A percentile compares a stretch with the other conserved stretches of the same genome.
Conservation (phyloP, 768 basidiomycete genomes). For the Podaxis carcinomalis region DNA sequence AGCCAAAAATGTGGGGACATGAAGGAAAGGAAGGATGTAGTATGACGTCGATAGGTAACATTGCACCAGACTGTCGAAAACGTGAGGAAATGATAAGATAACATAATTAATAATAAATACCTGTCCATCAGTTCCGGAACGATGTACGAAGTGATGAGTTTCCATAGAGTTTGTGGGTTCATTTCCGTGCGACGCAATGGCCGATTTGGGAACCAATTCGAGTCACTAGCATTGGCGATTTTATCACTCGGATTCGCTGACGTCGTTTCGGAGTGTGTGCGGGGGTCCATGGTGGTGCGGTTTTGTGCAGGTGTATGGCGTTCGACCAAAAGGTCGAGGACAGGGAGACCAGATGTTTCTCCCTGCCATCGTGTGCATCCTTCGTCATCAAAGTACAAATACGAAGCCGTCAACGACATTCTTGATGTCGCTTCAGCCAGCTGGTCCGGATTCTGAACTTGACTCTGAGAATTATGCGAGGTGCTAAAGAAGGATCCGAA, state of each 20-base stretch:
- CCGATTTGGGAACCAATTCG: conserved; percentile 83
- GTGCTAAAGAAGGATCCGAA: conserved; percentile 37
- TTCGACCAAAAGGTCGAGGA: conserved; percentile 81
- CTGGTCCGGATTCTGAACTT: conserved; percentile 33
- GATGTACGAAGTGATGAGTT: conserved; percentile 80
- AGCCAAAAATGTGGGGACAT: conserved; percentile 83
- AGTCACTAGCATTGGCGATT: conserved; percentile 29
- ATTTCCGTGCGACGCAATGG: conserved; percentile 69
- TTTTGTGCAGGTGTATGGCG: conserved; percentile 42
- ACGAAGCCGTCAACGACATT: conserved; percentile 69
- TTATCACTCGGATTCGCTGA: conserved; percentile 21
- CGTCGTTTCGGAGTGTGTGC: not conserved
- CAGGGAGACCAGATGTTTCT: conserved; percentile 87
- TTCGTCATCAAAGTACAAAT: conserved; percentile 85
- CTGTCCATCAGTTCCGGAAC: conserved; percentile 92
- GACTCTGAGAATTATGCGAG: conserved; percentile 22
- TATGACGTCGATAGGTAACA: conserved; percentile 91
- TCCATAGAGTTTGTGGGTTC: conserved; percentile 87
- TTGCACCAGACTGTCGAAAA: conserved; percentile 58
- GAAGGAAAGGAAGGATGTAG: conserved; percentile 88
- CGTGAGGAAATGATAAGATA: conserved; percentile 7
- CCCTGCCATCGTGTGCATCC: conserved; percentile 90
- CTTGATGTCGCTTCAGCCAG: conserved; percentile 55
- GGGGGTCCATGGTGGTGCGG: conserved; percentile 17
- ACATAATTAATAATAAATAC: conserved; percentile 37